phyloP scores from a whole-genome alignment of 2,329 filamentous ascomycete genomes.

The Dactylellina parvicollis region DNA sequence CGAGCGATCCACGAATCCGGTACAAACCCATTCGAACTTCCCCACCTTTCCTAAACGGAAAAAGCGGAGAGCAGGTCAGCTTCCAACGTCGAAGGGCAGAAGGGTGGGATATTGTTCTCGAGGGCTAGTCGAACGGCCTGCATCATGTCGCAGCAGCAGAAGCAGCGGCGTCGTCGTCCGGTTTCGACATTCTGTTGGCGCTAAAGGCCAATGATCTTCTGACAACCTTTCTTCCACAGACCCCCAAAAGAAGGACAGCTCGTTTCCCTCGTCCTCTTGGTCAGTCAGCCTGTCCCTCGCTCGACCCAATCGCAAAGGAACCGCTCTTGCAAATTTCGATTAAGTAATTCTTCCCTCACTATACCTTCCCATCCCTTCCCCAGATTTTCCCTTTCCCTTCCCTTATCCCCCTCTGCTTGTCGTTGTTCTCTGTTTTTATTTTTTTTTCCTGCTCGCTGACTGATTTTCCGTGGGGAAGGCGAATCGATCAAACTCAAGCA shows the following conservation, averaged over 20 bases:
- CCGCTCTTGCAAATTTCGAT: conserved; percentile 46
- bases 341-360: conserved; percentile 51
- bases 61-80: conserved; percentile 36
- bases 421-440: conserved; percentile 1
- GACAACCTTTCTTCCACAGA: conserved; percentile 49
- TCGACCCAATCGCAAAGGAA: conserved; percentile 43
- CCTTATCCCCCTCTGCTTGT: neutral
- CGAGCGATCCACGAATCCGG: conserved; percentile 36
- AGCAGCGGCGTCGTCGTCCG: conserved; percentile 13
- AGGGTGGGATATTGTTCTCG: conserved; percentile 29
- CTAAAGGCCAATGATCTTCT: conserved; percentile 54
- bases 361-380: conserved; percentile 45
- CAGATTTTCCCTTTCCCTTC: conserved; percentile 25
- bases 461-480: conserved; percentile 46
- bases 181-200: conserved; percentile 52
- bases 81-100: conserved; percentile 21
- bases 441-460: conserved; percentile 35
- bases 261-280: neutral
- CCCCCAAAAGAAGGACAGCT: conserved; percentile 33
- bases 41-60: conserved; percentile 47
- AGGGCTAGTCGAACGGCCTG: conserved; percentile 20
- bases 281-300: neutral
- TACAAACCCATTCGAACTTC: conserved; percentile 4
- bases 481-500: conserved; percentile 31
- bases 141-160: conserved; percentile 36